Evolutionary conservation across 2,329 filamentous ascomycete species (phyloP).

Genomic region (Zymoseptoria ardabiliae): DNA sequence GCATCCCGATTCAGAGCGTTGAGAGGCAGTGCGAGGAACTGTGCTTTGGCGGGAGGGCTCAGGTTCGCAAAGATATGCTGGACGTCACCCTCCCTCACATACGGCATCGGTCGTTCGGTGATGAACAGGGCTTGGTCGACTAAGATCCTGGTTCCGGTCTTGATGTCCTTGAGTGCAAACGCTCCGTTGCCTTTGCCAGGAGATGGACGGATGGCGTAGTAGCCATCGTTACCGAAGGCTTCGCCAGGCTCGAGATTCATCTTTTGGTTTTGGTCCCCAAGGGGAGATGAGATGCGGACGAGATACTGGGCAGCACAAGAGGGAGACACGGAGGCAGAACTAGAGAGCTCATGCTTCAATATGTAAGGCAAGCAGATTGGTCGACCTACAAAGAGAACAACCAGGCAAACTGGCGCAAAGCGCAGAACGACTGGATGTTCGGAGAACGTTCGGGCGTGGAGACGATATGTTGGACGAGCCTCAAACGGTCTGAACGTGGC

Average conservation of each 20-base stretch:
- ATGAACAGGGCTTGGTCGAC: slow-evolving; percentile 1
- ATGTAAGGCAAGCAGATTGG: background rate
- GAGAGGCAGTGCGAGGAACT: background rate
- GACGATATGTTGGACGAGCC: background rate
- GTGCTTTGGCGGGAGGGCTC: background rate
- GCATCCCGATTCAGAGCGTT: too few species aligned
- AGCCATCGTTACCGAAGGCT: background rate
- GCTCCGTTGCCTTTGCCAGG: slow-evolving; percentile 1
- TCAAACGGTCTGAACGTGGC: too few species aligned
- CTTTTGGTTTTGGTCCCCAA: background rate
- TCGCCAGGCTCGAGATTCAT: background rate
- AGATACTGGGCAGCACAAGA: background rate
- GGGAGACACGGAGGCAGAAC: background rate
- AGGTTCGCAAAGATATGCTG: background rate
- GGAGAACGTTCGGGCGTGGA: background rate
- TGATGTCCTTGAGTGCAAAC: slow-evolving; percentile 1
- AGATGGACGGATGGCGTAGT: background rate
- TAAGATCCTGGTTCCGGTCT: slow-evolving; percentile 5
- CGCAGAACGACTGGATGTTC: background rate
- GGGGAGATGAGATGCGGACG: background rate
- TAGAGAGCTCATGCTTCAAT: background rate
- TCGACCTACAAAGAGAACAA: background rate
- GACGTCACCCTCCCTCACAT: background rate
- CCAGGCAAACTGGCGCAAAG: background rate
- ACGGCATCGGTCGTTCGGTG: background rate